A percentile compares a stretch with the other conserved stretches of the same genome.
Conservation (phyloP, 805 yeast genomes). For the Martiniozyma abietophila region DNA sequence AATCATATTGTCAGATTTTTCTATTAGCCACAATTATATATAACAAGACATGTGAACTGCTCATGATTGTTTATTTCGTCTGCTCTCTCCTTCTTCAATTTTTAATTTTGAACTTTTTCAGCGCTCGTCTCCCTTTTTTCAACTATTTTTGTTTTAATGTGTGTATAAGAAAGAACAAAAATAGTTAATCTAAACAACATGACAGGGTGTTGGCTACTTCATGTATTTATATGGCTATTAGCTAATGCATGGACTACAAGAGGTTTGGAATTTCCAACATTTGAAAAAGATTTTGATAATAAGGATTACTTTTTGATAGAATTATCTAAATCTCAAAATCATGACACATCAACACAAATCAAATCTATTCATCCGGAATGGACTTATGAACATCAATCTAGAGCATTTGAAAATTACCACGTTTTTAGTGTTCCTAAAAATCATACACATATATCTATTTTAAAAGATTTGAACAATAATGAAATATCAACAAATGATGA, state of each 20-base stretch:
- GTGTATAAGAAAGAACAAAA: too few species aligned
- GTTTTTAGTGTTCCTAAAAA: slow-evolving; percentile 50
- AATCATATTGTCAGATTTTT: not conserved
- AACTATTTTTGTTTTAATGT: too few species aligned
- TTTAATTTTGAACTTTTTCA: too few species aligned
- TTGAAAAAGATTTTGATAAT: slow-evolving; percentile 4
- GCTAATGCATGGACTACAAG: too few species aligned
- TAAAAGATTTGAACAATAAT: slow-evolving; percentile 29
- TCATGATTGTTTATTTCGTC: too few species aligned
- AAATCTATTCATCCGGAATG: slow-evolving; percentile 32
- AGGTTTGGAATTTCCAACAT: not conserved
- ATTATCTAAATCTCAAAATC: not conserved
- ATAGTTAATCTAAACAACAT: too few species aligned
- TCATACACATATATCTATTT: slow-evolving; percentile 24
- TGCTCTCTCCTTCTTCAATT: too few species aligned
- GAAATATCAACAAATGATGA: slow-evolving; percentile 14
- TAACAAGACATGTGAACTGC: not conserved
- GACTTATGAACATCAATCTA: slow-evolving; percentile 54
- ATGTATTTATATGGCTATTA: not conserved
- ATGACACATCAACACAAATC: slow-evolving; percentile 22
- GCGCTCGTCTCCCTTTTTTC: too few species aligned
- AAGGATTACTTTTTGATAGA: slow-evolving; percentile 9
- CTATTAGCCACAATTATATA: not conserved
- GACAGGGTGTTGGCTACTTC: not conserved
- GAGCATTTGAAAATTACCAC: slow-evolving; percentile 52